phyloP scores from a whole-genome alignment of 768 basidiomycete genomes.

The Stropharia rugosoannulata region DNA sequence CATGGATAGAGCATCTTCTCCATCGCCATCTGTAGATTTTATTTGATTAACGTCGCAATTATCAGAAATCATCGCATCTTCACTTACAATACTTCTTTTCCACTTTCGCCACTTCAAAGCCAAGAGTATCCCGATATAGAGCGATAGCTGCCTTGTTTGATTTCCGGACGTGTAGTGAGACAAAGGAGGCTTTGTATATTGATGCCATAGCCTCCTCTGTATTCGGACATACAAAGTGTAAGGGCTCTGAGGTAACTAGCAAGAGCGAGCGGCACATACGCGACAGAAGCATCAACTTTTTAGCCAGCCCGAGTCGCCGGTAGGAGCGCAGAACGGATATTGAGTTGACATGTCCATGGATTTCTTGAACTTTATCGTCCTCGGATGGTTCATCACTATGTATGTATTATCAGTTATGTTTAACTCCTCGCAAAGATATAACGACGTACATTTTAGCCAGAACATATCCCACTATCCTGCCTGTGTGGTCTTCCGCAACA shows the following conservation, averaged over 20 bases:
- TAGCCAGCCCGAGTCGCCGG: slow-evolving; percentile 88
- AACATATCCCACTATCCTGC: slow-evolving; percentile 91
- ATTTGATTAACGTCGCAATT: slow-evolving; percentile 2
- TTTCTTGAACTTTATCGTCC: slow-evolving; percentile 57
- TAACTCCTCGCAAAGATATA: not conserved
- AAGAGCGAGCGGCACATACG: slow-evolving; percentile 51
- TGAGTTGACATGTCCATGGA: slow-evolving; percentile 93
- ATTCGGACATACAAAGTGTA: not conserved
- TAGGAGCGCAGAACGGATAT: slow-evolving; percentile 93
- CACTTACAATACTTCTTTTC: slow-evolving; percentile 90
- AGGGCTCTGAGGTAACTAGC: not conserved
- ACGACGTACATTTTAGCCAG: slow-evolving; percentile 84
- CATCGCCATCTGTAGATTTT: slow-evolving; percentile 67
- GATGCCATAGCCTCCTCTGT: slow-evolving; percentile 90
- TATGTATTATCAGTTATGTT: not conserved
- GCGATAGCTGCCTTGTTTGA: slow-evolving; percentile 92
- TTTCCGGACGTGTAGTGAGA: slow-evolving; percentile 90
- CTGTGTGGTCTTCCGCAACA: slow-evolving; percentile 88
- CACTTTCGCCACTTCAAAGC: slow-evolving; percentile 82
- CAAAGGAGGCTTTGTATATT: slow-evolving; percentile 81
- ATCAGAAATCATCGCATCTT: not conserved
- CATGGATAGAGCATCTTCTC: slow-evolving; percentile 89
- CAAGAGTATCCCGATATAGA: slow-evolving; percentile 86
- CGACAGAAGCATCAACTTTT: slow-evolving; percentile 90
- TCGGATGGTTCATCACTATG: slow-evolving; percentile 38